Evolutionary conservation across 768 basidiomycete species (phyloP), one percentile per base, ranked within the genome.

Genomic region (Tulasnella sp.): DNA sequence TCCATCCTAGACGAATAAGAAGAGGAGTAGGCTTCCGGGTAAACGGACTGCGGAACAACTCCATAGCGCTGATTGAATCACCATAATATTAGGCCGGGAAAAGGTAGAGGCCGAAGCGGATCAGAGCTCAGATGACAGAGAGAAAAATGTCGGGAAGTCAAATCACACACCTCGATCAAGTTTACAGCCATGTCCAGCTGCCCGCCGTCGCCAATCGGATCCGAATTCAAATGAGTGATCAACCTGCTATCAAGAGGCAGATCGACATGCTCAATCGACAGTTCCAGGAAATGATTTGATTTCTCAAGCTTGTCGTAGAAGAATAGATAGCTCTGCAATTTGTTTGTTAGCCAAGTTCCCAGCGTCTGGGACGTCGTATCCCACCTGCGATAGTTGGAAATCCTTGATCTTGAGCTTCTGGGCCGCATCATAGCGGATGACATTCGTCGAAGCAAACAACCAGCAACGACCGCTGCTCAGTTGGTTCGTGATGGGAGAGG

Each of bases 251-350:
- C 92, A 67, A 95, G 81, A 0, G 92, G 89, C 44, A 88, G 84
- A 75, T 92, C 88, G 0, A 89, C 88, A 70, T 90, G 85, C 80
- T 96, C 84, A 76, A 98, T 91, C 64, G 90, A 86, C 44, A 90
- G 84, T 80, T 97, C 95, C 19, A 97, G 89, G 80, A 90, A 96
- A 81, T 92, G 95, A 81, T 95, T 95, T 63, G 89, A 82, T 81
- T 84, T 97, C 84, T 95, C 94, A 66, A 98, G 86, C 81, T 95
- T 95, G 81, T 98, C 95, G 85, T 90, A 96, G 85, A 98, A 95
- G 85, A 95, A 95, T 35, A 95, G 84, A 80, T 96, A 96, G 1
- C 88, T 87, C 90, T 92, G 76, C n/a, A 40, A n/a, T 7, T 42
- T 16, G n/a, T 9, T 35, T 32, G 71, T 32, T n/a, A 67, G 19